Base-by-base conservation (phyloP, 345 rosid species). In the Clarkia xantiana region DNA sequence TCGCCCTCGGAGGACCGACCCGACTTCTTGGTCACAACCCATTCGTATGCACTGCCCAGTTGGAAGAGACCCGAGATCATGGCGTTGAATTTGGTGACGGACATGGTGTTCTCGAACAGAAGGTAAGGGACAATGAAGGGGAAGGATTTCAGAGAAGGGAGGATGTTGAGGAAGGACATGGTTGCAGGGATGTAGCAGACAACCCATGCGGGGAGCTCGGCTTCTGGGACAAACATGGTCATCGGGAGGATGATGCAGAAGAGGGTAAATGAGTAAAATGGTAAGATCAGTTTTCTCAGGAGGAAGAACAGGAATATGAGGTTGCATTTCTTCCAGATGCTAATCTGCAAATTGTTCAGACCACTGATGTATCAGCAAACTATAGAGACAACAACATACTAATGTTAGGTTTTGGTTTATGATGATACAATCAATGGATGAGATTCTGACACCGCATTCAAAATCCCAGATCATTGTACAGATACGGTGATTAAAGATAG, bases 1-100 rank as follows among this genome's bases (percentile, higher is more conserved):
- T 74, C 79, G 1, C 79, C 79, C 61, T 74, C 79, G 1, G 79
- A 74, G 10, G 79, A 74, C 22, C 79, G 76, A 11, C 79, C 79
- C 0, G 76, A 74, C 60, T 74, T 74, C 67, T 74, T 74, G n/a
- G 79, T 74, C 40, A 74, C 76, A 25, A 74, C 76, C 79, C 79
- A 74, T 52, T 74, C 79, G 14, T 74, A 74, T 7, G 79, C 79
- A 44, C 76, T 74, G 14, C 79, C 79, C 2, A 74, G 76, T 68
- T 74, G 79, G 58, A 74, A 74, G 14, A 74, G 61, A 5, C 79
- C 79, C 5, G 79, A 74, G 62, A 74, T 59, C 79, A 74, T 74
- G 10, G 79, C 79, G 44, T 61, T 70, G 69, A 74, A 74, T 71
- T 74, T 74, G 58, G 79, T 74, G 23, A 74, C 79, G 1, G 79